Evolutionary conservation across 306 rosid genomes (phyloP).

Genomic region (Castanea crenata): DNA sequence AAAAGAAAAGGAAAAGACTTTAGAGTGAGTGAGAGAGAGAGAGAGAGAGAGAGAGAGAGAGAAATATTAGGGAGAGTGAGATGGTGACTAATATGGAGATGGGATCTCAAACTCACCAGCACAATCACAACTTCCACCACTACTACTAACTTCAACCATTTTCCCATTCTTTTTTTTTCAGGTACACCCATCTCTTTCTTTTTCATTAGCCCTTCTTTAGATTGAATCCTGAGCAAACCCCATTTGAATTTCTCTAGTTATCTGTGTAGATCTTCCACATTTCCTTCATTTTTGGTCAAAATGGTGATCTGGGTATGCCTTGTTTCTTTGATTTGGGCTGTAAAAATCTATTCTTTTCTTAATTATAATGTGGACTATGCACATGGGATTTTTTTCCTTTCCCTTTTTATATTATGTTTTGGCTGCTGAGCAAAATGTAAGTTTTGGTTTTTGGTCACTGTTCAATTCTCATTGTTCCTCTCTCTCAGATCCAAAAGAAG

Average conservation of each 20-base stretch:
- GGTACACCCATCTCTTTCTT: slow-evolving; percentile 31
- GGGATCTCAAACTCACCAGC: slow-evolving; percentile 62
- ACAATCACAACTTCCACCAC: slow-evolving; percentile 36
- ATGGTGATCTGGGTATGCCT: slow-evolving; percentile 38
- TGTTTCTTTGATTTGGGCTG: slow-evolving; percentile 21
- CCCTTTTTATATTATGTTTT: neutral
- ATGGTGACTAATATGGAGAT: slow-evolving; percentile 47
- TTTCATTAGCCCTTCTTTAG: neutral
- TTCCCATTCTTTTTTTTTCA: slow-evolving; percentile 22
- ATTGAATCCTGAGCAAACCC: neutral
- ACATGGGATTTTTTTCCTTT: neutral
- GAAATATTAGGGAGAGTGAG: neutral
- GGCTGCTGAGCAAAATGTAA: slow-evolving; percentile 4
- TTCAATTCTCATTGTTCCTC: neutral
- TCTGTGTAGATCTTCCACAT: slow-evolving; percentile 55
- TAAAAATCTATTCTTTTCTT: neutral
- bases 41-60: slow-evolving; percentile 36
- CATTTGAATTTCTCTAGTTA: neutral
- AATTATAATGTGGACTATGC: neutral
- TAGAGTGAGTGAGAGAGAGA: slow-evolving; percentile 19
- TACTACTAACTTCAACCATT: slow-evolving; percentile 48
- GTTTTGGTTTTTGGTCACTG: neutral
- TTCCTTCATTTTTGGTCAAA: slow-evolving; percentile 22
- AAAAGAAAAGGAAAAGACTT: slow-evolving; percentile 33
- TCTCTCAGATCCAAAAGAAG: slow-evolving; percentile 37